Evolutionary conservation across 2,329 filamentous ascomycete species (phyloP).

Genomic region (Aspergillus novofumigatus): DNA sequence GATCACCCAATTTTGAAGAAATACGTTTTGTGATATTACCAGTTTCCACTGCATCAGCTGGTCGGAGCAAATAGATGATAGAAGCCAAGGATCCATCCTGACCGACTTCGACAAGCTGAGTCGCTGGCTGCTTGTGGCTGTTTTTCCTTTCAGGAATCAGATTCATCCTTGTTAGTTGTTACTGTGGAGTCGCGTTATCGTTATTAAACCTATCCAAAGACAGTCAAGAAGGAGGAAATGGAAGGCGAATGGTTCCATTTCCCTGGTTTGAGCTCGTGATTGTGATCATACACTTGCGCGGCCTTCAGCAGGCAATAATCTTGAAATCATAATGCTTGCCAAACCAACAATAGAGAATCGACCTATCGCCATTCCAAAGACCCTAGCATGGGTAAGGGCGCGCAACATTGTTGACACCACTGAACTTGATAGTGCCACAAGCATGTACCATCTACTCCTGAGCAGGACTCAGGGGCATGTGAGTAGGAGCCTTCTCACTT

Average conservation of each 20-base stretch:
- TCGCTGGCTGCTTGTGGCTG: background rate
- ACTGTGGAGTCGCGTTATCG: background rate
- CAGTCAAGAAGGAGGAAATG: background rate
- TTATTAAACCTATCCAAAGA: constrained; percentile 2
- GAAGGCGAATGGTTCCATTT: background rate
- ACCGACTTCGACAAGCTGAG: background rate
- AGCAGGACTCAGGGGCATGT: background rate
- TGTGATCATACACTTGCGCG: constrained; percentile 6
- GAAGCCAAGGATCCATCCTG: background rate
- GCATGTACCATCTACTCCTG: too few relatives aligned
- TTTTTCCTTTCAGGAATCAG: background rate
- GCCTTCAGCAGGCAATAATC: constrained; percentile 3
- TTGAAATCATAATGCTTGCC: background rate
- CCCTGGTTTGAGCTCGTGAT: constrained; percentile 7
- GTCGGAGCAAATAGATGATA: background rate
- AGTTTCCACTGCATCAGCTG: background rate
- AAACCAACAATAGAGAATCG: constrained; percentile 1
- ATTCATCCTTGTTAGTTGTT: background rate
- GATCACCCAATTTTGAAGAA: background rate
- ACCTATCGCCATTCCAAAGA: constrained; percentile 3
- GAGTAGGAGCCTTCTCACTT: background rate
- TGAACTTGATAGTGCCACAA: background rate
- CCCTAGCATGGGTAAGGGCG: constrained; percentile 11
- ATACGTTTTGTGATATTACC: background rate
- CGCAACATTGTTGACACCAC: background rate